Conservation (phyloP, 2,329 filamentous ascomycete species). For the Tolypocladium pustulatum region DNA sequence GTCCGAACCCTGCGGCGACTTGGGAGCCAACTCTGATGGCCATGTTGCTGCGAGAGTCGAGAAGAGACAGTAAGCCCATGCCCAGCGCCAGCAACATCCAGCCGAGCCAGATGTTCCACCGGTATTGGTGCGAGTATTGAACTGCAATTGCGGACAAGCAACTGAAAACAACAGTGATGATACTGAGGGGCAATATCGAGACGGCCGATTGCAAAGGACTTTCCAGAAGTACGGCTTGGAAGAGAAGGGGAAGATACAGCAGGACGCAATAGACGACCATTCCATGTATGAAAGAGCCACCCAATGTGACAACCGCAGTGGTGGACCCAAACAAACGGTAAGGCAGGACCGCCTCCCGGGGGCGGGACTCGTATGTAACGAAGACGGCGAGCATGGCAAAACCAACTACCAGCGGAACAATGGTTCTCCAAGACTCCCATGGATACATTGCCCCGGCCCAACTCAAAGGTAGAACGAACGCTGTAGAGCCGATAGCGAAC, state of each 20-base stretch:
- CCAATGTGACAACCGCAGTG: constrained; percentile 12
- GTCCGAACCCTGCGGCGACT: constrained; percentile 16
- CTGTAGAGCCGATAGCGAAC: constrained; percentile 12
- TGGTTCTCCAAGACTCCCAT: constrained; percentile 20
- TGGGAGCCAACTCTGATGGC: constrained; percentile 11
- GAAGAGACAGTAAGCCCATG: constrained; percentile 8
- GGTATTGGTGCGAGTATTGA: too few relatives aligned
- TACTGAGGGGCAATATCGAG: too few relatives aligned
- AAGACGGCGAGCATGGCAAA: constrained; percentile 15
- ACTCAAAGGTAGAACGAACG: constrained; percentile 19
- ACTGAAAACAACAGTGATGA: too few relatives aligned
- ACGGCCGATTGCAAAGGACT: constrained; percentile 14
- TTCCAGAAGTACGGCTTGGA: constrained; percentile 20
- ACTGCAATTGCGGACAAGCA: too few relatives aligned
- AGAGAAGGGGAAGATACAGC: constrained; percentile 22
- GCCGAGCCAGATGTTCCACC: too few relatives aligned
- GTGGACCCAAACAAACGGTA: constrained; percentile 17
- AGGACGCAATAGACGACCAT: constrained; percentile 16
- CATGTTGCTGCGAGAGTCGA: not conserved
- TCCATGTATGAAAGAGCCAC: constrained; percentile 19
- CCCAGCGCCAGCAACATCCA: too few relatives aligned
- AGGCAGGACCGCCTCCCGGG: constrained; percentile 18
- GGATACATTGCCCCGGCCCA: constrained; percentile 22
- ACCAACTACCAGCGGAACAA: constrained; percentile 21
- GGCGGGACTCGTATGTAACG: constrained; percentile 16